Percentiles rank a stretch among this genome's conserved stretches.
Evolutionary conservation across 805 yeast genomes (phyloP).

Genomic region (Teunomyces funiuensis): DNA sequence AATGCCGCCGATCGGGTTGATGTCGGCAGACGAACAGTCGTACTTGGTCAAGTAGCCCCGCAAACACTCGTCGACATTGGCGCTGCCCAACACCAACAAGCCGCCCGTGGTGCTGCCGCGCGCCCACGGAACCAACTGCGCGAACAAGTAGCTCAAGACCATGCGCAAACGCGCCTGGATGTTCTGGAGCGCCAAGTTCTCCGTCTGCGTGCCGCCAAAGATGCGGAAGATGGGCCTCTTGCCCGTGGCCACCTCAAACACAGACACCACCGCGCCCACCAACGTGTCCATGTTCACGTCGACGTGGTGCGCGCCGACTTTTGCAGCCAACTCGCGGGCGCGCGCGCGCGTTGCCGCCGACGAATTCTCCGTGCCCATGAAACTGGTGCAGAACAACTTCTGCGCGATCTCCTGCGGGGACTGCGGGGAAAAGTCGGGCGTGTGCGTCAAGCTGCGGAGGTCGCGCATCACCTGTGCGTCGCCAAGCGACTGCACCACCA

Average conservation of each 20-base stretch:
- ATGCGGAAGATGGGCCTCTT: conserved; percentile 84
- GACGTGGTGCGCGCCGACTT: conserved; percentile 85
- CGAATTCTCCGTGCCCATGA: conserved; percentile 95
- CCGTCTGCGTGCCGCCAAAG: conserved; percentile 90
- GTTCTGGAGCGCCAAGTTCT: conserved; percentile 91
- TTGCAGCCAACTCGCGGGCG: conserved; percentile 70
- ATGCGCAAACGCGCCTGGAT: conserved; percentile 95
- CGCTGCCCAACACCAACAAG: conserved; percentile 87
- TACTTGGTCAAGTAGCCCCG: conserved; percentile 95
- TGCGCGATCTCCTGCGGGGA: conserved; percentile 75
- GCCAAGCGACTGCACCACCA: conserved; percentile 69
- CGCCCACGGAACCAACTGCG: conserved; percentile 94
- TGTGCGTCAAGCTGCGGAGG: conserved; percentile 65
- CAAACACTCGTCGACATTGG: conserved; percentile 95
- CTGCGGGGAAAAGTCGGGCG: conserved; percentile 61
- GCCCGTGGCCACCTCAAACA: conserved; percentile 89
- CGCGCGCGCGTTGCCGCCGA: conserved; percentile 82
- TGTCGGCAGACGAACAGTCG: conserved; percentile 96
- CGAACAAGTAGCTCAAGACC: conserved; percentile 92
- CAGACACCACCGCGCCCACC: conserved; percentile 67
- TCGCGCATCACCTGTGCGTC: conserved; percentile 80
- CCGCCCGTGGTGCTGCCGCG: conserved; percentile 73
- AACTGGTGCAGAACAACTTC: conserved; percentile 81
- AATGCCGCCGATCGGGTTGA: conserved; percentile 98
- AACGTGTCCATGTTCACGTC: conserved; percentile 89